Conservation (phyloP, 2,329 filamentous ascomycete species). For the Zarea fungicola region DNA sequence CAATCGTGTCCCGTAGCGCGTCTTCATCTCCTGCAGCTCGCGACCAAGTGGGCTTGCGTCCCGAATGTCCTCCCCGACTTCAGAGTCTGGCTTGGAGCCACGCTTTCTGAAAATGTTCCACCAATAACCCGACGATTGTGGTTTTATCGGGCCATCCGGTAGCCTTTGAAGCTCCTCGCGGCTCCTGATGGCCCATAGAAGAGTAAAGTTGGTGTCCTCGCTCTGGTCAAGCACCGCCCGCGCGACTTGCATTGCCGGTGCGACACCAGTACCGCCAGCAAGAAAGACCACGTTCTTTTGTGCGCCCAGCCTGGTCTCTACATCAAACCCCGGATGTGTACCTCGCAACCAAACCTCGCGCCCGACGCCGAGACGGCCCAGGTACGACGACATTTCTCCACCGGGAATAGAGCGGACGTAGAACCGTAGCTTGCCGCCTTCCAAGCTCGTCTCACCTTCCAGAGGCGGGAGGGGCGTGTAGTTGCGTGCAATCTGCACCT, state of each 20-base stretch:
- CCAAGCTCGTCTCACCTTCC: slow-evolving; percentile 21
- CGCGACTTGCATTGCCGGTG: slow-evolving; percentile 78
- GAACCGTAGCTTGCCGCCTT: slow-evolving; percentile 55
- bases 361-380: slow-evolving; percentile 60
- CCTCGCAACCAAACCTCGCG: slow-evolving; percentile 71
- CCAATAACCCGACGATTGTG: slow-evolving; percentile 16
- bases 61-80: slow-evolving; percentile 19
- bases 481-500: slow-evolving; percentile 83
- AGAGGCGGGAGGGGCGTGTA: slow-evolving; percentile 79
- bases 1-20: slow-evolving; percentile 49
- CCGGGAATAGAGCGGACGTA: slow-evolving; percentile 71
- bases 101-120: slow-evolving; percentile 21
- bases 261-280: slow-evolving; percentile 88
- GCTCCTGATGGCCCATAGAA: slow-evolving; percentile 76
- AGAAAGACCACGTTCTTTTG: slow-evolving; percentile 64
- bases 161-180: slow-evolving; percentile 43
- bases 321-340: slow-evolving; percentile 64
- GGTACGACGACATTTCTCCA: slow-evolving; percentile 82
- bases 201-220: slow-evolving; percentile 44
- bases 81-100: slow-evolving; percentile 7
- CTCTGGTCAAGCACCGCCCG: slow-evolving; percentile 49
- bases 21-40: slow-evolving; percentile 60
- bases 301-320: slow-evolving; percentile 29
- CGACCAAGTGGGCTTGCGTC: slow-evolving; percentile 47
- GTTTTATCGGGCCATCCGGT: slow-evolving; percentile 1